A percentile compares a stretch with the other conserved stretches of the same genome.
These are phyloP conservation scores for Obelidium mucronatum DNA, from an alignment of 192 early-diverging fungal species.

Conservation along the genomic window DNA sequence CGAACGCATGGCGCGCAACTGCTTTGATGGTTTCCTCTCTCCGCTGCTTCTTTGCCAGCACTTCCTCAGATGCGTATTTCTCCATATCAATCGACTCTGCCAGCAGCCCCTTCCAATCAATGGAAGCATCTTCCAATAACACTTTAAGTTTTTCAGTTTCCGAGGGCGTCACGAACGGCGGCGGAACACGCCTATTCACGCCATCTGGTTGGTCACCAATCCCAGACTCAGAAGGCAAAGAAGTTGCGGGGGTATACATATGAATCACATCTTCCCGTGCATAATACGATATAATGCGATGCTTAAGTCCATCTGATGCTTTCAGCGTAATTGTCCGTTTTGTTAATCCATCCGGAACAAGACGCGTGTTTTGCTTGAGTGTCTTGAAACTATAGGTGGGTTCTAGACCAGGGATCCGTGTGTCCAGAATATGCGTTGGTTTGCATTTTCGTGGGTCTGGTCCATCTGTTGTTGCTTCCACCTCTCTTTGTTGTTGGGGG, in stretches of 20 bases:
- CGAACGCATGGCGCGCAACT: constrained; percentile 12
- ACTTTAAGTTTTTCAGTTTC: constrained; percentile 5
- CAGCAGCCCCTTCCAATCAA: constrained; percentile 19
- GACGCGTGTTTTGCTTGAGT: constrained; percentile 30
- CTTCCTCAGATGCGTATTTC: constrained; percentile 30
- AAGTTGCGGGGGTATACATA: not conserved
- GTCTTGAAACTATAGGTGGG: constrained; percentile 35
- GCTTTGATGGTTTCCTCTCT: constrained; percentile 31
- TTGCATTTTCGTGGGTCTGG: constrained; percentile 22
- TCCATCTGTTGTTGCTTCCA: constrained; percentile 11
- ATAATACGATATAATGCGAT: constrained; percentile 31
- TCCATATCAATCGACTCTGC: constrained; percentile 31
- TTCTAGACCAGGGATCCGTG: constrained; percentile 31
- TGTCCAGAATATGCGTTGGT: constrained; percentile 31
- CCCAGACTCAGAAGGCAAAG: not conserved
- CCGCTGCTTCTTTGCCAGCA: constrained; percentile 17
- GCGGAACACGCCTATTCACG: no score
- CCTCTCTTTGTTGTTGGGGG: constrained; percentile 11
- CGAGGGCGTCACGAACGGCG: constrained; percentile 6
- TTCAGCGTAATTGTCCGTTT: constrained; percentile 33
- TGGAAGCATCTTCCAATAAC: constrained; percentile 1
- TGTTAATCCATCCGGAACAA: constrained; percentile 23
- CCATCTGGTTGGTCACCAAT: no score
- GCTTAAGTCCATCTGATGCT: constrained; percentile 1
- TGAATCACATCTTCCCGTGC: constrained; percentile 31